Evolutionary conservation across 164 flowering plant genomes (phyloP).

Genomic region (Echeveria elegans): DNA sequence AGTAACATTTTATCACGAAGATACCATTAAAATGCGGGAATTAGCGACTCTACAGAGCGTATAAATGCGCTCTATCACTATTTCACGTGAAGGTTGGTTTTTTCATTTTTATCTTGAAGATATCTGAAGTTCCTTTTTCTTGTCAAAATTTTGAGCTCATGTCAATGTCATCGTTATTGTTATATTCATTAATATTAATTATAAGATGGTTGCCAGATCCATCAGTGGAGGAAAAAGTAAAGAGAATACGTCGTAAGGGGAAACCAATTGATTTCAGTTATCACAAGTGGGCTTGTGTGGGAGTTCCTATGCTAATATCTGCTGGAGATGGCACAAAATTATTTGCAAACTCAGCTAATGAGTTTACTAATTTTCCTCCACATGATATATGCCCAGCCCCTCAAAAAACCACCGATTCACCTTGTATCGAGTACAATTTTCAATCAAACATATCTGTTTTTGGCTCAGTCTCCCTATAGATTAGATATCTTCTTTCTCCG

Average conservation of each 20-base stretch:
- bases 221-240: constrained; percentile 35
- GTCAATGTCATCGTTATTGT: not conserved
- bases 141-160: not conserved
- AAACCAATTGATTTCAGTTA: constrained; percentile 69
- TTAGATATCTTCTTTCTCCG: constrained; percentile 49
- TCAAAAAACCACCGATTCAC: constrained; percentile 69
- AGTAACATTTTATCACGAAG: too few species aligned
- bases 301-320: constrained; percentile 96
- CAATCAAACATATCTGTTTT: constrained; percentile 43
- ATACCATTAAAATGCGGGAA: too few species aligned
- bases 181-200: not conserved
- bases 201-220: constrained; percentile 31
- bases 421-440: constrained; percentile 41
- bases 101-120: not conserved
- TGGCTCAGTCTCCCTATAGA: constrained; percentile 48
- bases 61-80: too few species aligned
- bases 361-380: constrained; percentile 79
- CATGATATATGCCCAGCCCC: constrained; percentile 99
- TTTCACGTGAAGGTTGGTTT: constrained; percentile 59
- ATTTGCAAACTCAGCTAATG: constrained; percentile 74
- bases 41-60: too few species aligned
- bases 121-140: not conserved
- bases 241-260: constrained; percentile 34
- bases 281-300: constrained; percentile 85
- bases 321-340: constrained; percentile 97